These are phyloP conservation scores for Quercus phellos DNA, from an alignment of 331 rosid species.

Conservation along the genomic window DNA sequence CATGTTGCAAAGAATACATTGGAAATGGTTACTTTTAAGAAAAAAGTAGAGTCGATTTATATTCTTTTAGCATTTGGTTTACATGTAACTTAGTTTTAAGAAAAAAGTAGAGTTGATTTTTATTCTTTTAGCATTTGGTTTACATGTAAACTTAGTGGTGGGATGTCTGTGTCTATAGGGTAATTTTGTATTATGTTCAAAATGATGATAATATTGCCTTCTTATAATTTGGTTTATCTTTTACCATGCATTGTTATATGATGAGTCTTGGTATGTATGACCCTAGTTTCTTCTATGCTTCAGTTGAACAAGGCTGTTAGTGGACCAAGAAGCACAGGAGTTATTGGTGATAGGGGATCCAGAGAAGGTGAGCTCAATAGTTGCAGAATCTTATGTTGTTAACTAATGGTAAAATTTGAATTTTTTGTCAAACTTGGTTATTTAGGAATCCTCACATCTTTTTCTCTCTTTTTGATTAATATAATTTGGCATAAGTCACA, in stretches of 20 bases:
- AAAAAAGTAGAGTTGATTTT: neutral
- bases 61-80: neutral
- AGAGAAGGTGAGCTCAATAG: conserved; percentile 70
- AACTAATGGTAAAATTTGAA: neutral
- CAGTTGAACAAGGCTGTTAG: conserved; percentile 58
- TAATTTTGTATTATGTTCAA: neutral
- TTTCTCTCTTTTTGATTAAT: neutral
- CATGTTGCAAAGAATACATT: neutral
- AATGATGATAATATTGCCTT: neutral
- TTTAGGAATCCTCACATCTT: neutral
- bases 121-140: neutral
- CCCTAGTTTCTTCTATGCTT: conserved; percentile 18
- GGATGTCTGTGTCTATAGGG: neutral
- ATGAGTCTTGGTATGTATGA: neutral
- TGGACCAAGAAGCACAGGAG: conserved; percentile 60
- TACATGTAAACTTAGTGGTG: neutral
- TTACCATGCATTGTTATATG: neutral
- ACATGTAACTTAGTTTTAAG: neutral
- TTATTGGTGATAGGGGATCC: conserved; percentile 67
- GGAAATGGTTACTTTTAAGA: neutral
- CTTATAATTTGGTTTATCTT: neutral
- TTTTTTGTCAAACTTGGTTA: neutral
- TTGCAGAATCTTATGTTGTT: neutral
- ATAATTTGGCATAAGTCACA: neutral
- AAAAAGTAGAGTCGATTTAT: neutral